These are phyloP conservation scores for Pseudogymnoascus sp. DNA, from an alignment of 2,329 filamentous ascomycete genomes.

Conservation along the genomic window DNA sequence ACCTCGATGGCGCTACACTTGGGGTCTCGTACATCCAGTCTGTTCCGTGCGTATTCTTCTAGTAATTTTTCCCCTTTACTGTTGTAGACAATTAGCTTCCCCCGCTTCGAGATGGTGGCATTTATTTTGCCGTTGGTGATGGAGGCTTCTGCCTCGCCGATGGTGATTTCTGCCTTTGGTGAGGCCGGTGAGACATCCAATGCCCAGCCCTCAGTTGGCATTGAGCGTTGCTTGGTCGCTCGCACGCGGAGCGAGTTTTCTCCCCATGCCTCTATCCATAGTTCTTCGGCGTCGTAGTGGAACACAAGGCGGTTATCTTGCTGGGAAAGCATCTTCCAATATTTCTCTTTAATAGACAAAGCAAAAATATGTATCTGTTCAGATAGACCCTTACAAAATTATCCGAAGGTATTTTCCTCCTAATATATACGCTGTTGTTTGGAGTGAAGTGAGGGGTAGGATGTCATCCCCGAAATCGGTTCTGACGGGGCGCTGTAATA, in stretches of 20 bases:
- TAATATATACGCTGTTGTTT: not conserved
- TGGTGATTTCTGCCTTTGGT: not conserved
- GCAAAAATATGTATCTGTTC: not conserved
- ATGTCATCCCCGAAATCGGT: conserved; percentile 17
- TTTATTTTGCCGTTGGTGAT: conserved; percentile 41
- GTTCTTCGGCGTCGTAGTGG: conserved; percentile 35
- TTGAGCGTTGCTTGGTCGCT: conserved; percentile 32
- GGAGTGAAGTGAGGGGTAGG: conserved; percentile 20
- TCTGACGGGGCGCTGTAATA: not conserved
- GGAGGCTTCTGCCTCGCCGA: conserved; percentile 22
- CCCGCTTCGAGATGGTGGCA: conserved; percentile 36
- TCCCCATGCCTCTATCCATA: conserved; percentile 43
- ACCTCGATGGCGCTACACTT: conserved; percentile 43
- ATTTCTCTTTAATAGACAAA: not conserved
- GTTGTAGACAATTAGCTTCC: conserved; percentile 40
- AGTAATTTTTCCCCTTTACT: conserved; percentile 31
- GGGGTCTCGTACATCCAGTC: conserved; percentile 38
- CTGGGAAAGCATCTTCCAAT: conserved; percentile 19
- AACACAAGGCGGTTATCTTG: conserved; percentile 23
- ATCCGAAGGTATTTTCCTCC: not conserved
- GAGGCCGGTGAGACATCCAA: conserved; percentile 16
- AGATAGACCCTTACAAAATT: not conserved
- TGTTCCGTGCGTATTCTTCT: conserved; percentile 42
- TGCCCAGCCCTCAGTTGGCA: conserved; percentile 35
- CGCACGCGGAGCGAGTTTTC: conserved; percentile 39